phyloP scores from a whole-genome alignment of 805 yeast species.

The Sporopachydermia quercuum region DNA sequence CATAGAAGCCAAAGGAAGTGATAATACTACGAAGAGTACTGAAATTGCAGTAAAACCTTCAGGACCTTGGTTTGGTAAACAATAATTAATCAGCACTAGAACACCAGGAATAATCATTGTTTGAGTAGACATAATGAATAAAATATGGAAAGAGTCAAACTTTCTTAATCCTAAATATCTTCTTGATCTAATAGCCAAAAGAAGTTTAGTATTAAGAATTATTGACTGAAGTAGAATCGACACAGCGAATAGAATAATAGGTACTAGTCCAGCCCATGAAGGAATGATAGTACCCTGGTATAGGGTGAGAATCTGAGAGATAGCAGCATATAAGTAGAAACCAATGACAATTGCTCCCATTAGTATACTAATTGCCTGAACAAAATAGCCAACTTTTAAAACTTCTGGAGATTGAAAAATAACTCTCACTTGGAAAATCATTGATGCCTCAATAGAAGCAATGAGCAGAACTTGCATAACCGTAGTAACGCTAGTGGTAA shows the following conservation, averaged over 20 bases:
- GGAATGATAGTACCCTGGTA: slow-evolving; percentile 14
- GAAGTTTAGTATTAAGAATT: slow-evolving; percentile 48
- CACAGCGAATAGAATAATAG: slow-evolving; percentile 49
- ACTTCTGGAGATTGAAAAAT: slow-evolving; percentile 52
- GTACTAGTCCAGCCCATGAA: slow-evolving; percentile 32
- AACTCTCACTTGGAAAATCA: slow-evolving; percentile 57
- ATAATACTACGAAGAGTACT: slow-evolving; percentile 46
- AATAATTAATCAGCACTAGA: slow-evolving; percentile 42
- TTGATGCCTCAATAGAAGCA: slow-evolving; percentile 43
- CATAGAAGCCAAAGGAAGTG: slow-evolving; percentile 71
- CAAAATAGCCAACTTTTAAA: slow-evolving; percentile 23
- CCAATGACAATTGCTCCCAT: slow-evolving; percentile 42
- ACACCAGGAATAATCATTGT: slow-evolving; percentile 69
- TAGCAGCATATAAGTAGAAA: slow-evolving; percentile 40
- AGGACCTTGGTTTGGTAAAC: slow-evolving; percentile 18
- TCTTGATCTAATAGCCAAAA: slow-evolving; percentile 56
- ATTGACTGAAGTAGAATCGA: slow-evolving; percentile 51
- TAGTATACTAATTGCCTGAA: slow-evolving; percentile 24
- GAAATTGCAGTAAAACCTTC: slow-evolving; percentile 37
- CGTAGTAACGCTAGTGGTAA: slow-evolving; percentile 45
- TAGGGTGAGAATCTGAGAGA: slow-evolving; percentile 25
- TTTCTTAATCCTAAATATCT: slow-evolving; percentile 66
- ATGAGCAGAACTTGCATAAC: slow-evolving; percentile 46
- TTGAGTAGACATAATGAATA: slow-evolving; percentile 70
- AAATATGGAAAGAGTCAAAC: slow-evolving; percentile 67